Percentiles rank a stretch among this genome's conserved stretches.
Evolutionary conservation across 2,329 filamentous ascomycete genomes (phyloP).

Genomic region (Xylaria sp.): DNA sequence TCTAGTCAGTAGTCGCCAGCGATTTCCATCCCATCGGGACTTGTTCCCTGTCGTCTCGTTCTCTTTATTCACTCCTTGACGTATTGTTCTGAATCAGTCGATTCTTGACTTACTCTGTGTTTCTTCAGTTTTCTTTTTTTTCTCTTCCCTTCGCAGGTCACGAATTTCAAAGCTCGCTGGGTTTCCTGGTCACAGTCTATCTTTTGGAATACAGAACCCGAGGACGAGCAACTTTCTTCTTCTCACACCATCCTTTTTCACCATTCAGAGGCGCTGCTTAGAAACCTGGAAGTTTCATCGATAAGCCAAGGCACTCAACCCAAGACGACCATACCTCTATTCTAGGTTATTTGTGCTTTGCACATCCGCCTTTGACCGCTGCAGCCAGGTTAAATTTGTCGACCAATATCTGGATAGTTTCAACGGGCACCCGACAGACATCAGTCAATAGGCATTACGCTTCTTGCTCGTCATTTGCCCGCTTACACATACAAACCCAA

Average conservation of each 20-base stretch:
- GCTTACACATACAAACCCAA: background rate
- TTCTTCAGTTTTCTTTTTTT: constrained; percentile 7
- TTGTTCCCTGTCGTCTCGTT: constrained; percentile 42
- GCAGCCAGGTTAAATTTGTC: constrained; percentile 8
- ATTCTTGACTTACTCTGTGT: constrained; percentile 32
- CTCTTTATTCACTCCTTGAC: constrained; percentile 43
- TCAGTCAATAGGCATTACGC: constrained; percentile 31
- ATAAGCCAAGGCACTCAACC: constrained; percentile 27
- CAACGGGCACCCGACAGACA: constrained; percentile 24
- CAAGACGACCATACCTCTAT: background rate
- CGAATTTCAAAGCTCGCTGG: constrained; percentile 43
- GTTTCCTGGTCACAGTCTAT: constrained; percentile 40
- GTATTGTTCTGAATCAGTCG: constrained; percentile 34
- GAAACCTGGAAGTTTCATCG: constrained; percentile 52
- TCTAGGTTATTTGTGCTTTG: constrained; percentile 6
- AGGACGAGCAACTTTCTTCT: constrained; percentile 29
- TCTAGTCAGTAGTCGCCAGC: constrained; percentile 22
- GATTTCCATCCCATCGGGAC: constrained; percentile 38
- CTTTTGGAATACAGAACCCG: constrained; percentile 37
- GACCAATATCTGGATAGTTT: constrained; percentile 26
- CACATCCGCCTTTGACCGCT: background rate
- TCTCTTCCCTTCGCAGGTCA: constrained; percentile 41
- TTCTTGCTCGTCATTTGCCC: constrained; percentile 23
- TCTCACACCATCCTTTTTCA: constrained; percentile 36
- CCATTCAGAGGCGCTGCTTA: constrained; percentile 39